Evolutionary conservation across 83 land plant genomes (phyloP), one percentile per base, ranked within the genome.

Genomic region (Isoetes engelmannii): DNA sequence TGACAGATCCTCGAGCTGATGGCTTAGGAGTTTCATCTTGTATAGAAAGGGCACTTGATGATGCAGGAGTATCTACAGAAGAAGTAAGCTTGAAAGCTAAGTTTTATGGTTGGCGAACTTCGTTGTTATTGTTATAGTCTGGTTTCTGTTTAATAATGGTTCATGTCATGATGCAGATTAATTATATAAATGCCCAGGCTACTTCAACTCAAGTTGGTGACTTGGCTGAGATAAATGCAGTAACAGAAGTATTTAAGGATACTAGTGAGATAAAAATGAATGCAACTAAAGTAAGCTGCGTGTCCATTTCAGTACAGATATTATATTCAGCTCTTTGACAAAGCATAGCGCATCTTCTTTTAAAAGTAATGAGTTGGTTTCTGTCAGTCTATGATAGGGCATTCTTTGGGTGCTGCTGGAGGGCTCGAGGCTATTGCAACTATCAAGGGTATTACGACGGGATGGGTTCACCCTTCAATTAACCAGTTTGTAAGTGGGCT

Each of bases 131-230:
- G 13, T 8, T 8, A 13, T 50, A 12, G 0, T 0, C 55, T 28
- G 37, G 37, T 28, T 28, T 28, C 37, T 28, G 37, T 28, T 28
- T 28, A 28, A 28, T 28, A 28, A 28, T 28, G 37, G 37, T 28
- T 28, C 37, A 2, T 28, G 37, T 2, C 37, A 28, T 28, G 0
- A 0, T 28, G 37, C 37, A 90, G 96, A 92, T 90, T 50, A 90
- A 90, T 58, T 90, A 88, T 69, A 90, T 90, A 5, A 90, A 90
- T 82, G 96, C 96, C n/a, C 96, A 90, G 80, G 96, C 96, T 6
- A 90, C 96, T 63, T 90, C 96, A 41, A 90, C 96, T 28, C 74
- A 80, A 47, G 96, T 84, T 60, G 96, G 96, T 64, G 96, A 90
- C 61, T 61, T 90, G 58, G 96, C 96, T 65, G 96, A 90, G 72